These are phyloP conservation scores for Tanacetum coccineum DNA, from an alignment of 129 eudicot species.

Conservation along the genomic window DNA sequence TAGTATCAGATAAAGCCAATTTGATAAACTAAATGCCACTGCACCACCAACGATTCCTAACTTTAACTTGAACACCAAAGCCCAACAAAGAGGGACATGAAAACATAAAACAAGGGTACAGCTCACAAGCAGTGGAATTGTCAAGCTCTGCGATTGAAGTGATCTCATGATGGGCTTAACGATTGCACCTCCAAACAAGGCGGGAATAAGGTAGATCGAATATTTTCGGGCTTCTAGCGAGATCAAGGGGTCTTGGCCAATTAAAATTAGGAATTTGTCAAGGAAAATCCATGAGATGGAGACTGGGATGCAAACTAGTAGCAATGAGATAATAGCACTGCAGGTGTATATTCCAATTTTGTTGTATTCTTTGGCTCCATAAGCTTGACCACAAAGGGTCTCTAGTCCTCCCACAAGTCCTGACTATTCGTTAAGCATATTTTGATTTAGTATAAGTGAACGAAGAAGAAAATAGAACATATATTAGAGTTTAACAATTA, in stretches of 20 bases:
- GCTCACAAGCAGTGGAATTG: conserved; percentile 49
- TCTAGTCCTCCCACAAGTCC: conserved; percentile 75
- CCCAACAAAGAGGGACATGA: conserved; percentile 71
- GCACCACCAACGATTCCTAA: conserved; percentile 68
- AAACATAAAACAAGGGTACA: conserved; percentile 39
- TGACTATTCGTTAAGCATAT: conserved; percentile 35
- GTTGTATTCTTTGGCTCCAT: conserved; percentile 58
- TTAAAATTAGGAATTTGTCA: conserved; percentile 47
- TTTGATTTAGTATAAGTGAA: not conserved
- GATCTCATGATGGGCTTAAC: conserved; percentile 55
- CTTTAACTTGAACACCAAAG: conserved; percentile 45
- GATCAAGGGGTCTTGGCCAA: conserved; percentile 69
- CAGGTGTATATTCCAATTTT: conserved; percentile 53
- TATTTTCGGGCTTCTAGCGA: conserved; percentile 57
- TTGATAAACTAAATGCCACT: conserved; percentile 52
- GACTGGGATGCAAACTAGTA: conserved; percentile 54
- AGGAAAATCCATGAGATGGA: conserved; percentile 50
- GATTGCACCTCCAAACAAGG: conserved; percentile 52
- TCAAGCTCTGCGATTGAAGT: conserved; percentile 60
- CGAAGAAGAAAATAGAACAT: not conserved
- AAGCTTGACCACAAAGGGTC: conserved; percentile 84
- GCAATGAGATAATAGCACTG: conserved; percentile 53
- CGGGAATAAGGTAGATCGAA: conserved; percentile 48
- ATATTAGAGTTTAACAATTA: not conserved
- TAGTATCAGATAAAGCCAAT: conserved; percentile 38